Evolutionary conservation across 345 rosid genomes (phyloP), one percentile per base, ranked within the genome.

Genomic region (Hibiscus tridactylites): DNA sequence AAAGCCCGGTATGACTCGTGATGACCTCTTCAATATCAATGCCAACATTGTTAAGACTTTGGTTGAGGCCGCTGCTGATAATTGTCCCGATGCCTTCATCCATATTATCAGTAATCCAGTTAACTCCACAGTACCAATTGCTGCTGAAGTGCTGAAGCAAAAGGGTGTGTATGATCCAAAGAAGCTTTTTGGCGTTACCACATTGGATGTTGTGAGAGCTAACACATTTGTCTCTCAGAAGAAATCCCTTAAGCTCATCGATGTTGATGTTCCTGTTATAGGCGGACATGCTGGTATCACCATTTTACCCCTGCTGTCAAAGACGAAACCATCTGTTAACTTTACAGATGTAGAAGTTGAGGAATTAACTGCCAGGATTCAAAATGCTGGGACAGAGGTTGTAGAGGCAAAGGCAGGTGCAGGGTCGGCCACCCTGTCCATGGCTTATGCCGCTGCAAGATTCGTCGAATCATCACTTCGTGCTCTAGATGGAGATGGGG

Each of bases 231-330:
- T 95, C 72, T 87, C 99, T 60, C 86, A 90, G 81, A 90, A 85
- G 74, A 92, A 89, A 83, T 90, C 87, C 71, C 88, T 95, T 70
- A 92, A 86, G 83, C 96, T 92, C 52, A 87, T 92, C 4, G 97
- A 92, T 74, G 97, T 92, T 2, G 98, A 92, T 80, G 97, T 92
- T 70, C 99, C 98, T 0, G 97, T 96, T 58, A 73, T 96, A 12
- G 99, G 99, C 65, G 99, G 99, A 1, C 99, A 96, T 77, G 98
- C 96, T 2, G 99, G 99, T 49, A 86, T 89, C 67, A 96, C 98
- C 15, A 96, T 96, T 71, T 80, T 96, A 44, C 99, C 98, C 60
- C 82, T 91, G 71, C 84, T 96, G 47, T 92, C 99, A 0, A 89
- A 91, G 85, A 83, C 90, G 0, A 92, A 80, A 66, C 97, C 98